Conservation (phyloP, 2,329 filamentous ascomycete species). For the Trichoderma hamatum region DNA sequence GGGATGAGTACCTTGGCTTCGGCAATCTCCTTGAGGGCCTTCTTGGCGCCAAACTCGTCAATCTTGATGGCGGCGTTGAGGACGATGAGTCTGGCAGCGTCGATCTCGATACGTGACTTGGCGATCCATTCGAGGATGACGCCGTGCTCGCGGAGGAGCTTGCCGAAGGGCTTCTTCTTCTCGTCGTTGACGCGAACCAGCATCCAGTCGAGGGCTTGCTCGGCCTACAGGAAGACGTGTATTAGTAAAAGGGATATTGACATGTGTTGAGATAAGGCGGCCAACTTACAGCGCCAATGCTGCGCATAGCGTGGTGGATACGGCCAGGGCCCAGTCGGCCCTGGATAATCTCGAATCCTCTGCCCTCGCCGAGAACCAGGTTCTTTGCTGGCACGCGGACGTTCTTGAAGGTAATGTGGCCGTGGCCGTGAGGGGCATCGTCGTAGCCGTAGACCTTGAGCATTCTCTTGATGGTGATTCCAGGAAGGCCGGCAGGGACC, state of each 20-base stretch:
- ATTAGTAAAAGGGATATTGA: neutral
- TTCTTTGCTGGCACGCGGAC: constrained; percentile 83
- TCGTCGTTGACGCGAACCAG: constrained; percentile 92
- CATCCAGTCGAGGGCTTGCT: constrained; percentile 92
- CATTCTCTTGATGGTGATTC: constrained; percentile 93
- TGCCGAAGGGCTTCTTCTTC: constrained; percentile 86
- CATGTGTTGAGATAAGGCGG: neutral
- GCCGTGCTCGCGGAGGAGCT: constrained; percentile 83
- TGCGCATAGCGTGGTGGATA: constrained; percentile 97
- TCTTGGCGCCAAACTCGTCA: constrained; percentile 85
- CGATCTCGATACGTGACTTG: constrained; percentile 89
- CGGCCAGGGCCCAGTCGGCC: constrained; percentile 92
- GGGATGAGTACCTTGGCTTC: constrained; percentile 94
- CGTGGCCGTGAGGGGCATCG: constrained; percentile 97
- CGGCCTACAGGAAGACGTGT: constrained; percentile 56
- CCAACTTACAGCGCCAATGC: constrained; percentile 73
- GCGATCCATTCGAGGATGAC: constrained; percentile 96
- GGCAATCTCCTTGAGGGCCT: constrained; percentile 88
- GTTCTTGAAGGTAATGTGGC: constrained; percentile 85
- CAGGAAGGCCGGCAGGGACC: constrained; percentile 77
- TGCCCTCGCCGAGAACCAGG: constrained; percentile 89
- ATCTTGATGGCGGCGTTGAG: constrained; percentile 96
- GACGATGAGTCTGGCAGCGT: constrained; percentile 84
- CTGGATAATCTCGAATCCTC: constrained; percentile 98
- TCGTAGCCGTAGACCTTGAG: constrained; percentile 93